Evolutionary conservation across 257 asterid species (phyloP), one percentile per base, ranked within the genome.

Genomic region (Solanum pinnatisectum): DNA sequence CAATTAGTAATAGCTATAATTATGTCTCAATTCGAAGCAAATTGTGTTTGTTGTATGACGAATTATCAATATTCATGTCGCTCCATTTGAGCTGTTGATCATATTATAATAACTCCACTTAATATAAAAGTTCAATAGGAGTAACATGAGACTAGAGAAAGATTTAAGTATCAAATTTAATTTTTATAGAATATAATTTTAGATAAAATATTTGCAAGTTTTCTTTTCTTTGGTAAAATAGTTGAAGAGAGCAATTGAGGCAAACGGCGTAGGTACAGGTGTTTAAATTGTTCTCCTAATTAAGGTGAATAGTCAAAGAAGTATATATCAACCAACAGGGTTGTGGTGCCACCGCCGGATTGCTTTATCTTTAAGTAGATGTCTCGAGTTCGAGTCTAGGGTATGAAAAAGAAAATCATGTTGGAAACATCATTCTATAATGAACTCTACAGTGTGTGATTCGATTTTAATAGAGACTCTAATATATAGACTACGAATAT

Each of bases 381-480:
- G 10, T 52, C 2, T 52, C n/a, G 10, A 52, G 4, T 52, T 52
- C 23, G 4, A 52, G 1, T 52, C 1, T 16, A 52, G 0, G 4
- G 1, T 52, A 52, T 16, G 9, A 52, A 52, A 52, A 52, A 46
- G 7, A 6, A 52, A 16, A 52, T 52, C 1, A 52, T 52, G 1
- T 52, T 52, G 0, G 0, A 0, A 52, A 2, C 23, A 0, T 6
- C 23, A 52, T 6, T 1, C 4, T 2, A 1, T 6, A 52, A 52
- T 52, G 9, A 52, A 6, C 3, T 0, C 1, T 18, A 1, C 9
- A 16, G 0, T 52, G 0, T 52, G 4, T 3, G 1, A 52, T 52
- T 6, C 0, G 0, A 6, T 6, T 52, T 6, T 52, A 52, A 0
- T 1, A 0, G 22, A 2, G 8, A 52, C 3, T 52, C 0, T 18